phyloP scores from a whole-genome alignment of 2,329 filamentous ascomycete genomes.

The Nigrospora sphaerica region DNA sequence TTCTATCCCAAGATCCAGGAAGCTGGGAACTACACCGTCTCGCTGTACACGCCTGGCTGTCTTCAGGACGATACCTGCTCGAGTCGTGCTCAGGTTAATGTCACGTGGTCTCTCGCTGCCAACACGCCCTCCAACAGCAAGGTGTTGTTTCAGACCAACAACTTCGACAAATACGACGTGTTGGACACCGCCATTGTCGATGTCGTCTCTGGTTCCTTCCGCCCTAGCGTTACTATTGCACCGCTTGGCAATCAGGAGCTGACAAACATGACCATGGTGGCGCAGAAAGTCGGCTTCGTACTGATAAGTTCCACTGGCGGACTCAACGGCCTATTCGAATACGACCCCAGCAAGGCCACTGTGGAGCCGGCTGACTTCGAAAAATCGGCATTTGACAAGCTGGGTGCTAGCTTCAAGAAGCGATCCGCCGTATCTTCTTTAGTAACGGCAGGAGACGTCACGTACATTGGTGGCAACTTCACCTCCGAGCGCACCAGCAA shows the following conservation, averaged over 20 bases:
- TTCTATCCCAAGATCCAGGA: slow-evolving; percentile 81
- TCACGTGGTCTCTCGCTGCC: slow-evolving; percentile 65
- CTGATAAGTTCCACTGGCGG: slow-evolving; percentile 68
- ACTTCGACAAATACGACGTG: slow-evolving; percentile 93
- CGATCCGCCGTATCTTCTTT: slow-evolving; percentile 66
- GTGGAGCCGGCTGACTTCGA: slow-evolving; percentile 57
- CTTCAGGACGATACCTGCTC: slow-evolving; percentile 69
- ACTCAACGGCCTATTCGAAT: slow-evolving; percentile 87
- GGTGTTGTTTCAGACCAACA: slow-evolving; percentile 80
- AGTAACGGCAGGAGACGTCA: slow-evolving; percentile 53
- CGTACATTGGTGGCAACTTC: slow-evolving; percentile 82
- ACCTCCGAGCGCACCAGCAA: slow-evolving; percentile 61
- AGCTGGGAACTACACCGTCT: slow-evolving; percentile 86
- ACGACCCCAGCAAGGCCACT: slow-evolving; percentile 57
- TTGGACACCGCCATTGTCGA: slow-evolving; percentile 85
- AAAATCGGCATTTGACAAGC: slow-evolving; percentile 67
- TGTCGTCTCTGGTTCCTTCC: slow-evolving; percentile 63
- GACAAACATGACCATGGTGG: slow-evolving; percentile 69
- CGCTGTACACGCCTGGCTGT: slow-evolving; percentile 90
- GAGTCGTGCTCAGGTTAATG: slow-evolving; percentile 71
- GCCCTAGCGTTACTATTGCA: slow-evolving; percentile 70
- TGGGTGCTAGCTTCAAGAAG: slow-evolving; percentile 61
- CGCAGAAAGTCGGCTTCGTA: slow-evolving; percentile 76
- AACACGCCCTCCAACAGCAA: slow-evolving; percentile 36
- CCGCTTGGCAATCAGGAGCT: slow-evolving; percentile 58